Base-by-base conservation (phyloP, 306 rosid genomes). In the Cucumis cinereus region DNA sequence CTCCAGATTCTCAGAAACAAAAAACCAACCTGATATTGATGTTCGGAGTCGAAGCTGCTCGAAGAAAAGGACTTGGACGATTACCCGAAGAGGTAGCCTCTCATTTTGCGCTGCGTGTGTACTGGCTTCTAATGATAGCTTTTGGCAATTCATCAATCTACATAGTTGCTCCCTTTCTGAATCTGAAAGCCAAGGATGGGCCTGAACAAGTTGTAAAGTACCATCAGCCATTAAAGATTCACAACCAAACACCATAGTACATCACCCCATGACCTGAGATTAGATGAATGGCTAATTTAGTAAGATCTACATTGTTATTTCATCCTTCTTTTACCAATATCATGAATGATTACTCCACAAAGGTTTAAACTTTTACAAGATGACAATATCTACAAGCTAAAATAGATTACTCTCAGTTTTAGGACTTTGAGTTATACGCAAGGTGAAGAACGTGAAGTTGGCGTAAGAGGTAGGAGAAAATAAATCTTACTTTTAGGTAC, bases 71-170 rank as follows among this genome's bases (percentile, higher is more conserved):
- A 92, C 96, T 67, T 90, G 96, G 19, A 90, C 93, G 47, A 92
- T 84, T 36, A 90, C 94, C 75, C 98, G 74, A 2, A 92, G 89
- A 35, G 98, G 98, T 55, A 92, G 81, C 67, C 92, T 85, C 82
- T 92, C 96, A 35, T 92, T 92, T 80, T 92, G 96, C 2, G 96
- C 98, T 3, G 96, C 96, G 78, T 90, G 98, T 1, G 94, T 86
- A 81, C 98, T 89, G 36, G 94, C 96, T 79, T 92, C 94, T 78
- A 92, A 68, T 20, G 96, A 88, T 16, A 92, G 91, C 77, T 92
- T 92, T 77, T 90, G 92, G 82, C 93, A 89, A 82, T 87, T 89
- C 96, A 90, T 86, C 22, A 92, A 86, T 55, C 98, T 85, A 67
- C 98, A 92, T 22, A 92, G 88, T 81, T 86, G 93, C 83, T 92